Evolutionary conservation across 192 early-diverging fungal genomes (phyloP), one percentile per base, ranked within the genome.

Genomic region (Hyaloraphidium curvatum): DNA sequence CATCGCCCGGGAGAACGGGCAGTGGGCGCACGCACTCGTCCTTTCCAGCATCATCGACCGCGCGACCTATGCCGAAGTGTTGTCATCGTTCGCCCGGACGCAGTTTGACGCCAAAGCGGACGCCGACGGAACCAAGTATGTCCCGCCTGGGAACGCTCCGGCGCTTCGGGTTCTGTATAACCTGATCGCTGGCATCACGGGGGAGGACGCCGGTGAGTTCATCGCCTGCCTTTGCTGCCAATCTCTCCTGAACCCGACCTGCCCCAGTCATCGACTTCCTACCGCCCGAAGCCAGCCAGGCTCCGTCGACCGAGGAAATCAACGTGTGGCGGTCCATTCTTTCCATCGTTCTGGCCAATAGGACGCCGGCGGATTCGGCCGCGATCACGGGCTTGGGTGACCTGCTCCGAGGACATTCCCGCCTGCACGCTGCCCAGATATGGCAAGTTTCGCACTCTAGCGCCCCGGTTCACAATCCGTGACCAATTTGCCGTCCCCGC

Each of bases 11-110:
- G 48, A 68, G 39, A 54, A 50, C 31, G 61, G 62, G 2, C 51
- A 91, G 31, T 98, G 94, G 94, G 64, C 81, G 0, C 86, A 94
- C 64, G 94, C 90, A 3, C 71, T 95, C 19, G 75, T 93, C 5
- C 80, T 98, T 61, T 79, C 82, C 28, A 91, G 84, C 57, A 81
- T 84, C 55, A 79, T 90, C 2, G 81, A 84, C 55, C 81, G 85
- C 57, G 80, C 83, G 25, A 64, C 75, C 0, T 95, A 90, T 77
- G 74, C 77, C 40, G 76, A 83, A 5, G 84, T 87, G 0, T 75
- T 93, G 35, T 67, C 65, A 19, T 61, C 77, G 22, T 90, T 91
- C 63, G 66, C 75, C 2, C 67, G 71, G 40, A 64, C 67, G 39
- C 62, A 82, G 55, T 60, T 77, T 39, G 50, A 39, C 1, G 19